phyloP scores from a whole-genome alignment of 2,329 filamentous ascomycete species.

The Neopestalotiopsis sp. region DNA sequence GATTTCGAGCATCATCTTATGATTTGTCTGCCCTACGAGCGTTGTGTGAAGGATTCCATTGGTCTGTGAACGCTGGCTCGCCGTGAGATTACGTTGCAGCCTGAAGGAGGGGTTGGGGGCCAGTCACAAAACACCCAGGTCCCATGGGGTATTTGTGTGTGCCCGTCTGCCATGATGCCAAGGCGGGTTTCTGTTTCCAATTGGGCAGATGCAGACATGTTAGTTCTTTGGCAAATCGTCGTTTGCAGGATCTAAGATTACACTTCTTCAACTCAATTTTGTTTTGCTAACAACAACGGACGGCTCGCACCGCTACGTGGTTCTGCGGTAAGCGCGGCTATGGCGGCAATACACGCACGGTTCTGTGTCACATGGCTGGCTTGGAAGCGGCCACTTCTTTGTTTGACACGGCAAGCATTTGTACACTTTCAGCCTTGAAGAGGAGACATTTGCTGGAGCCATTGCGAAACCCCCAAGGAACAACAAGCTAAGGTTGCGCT shows the following conservation, averaged over 20 bases:
- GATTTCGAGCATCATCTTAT: neutral
- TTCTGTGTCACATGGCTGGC: too few relatives aligned
- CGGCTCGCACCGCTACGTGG: neutral
- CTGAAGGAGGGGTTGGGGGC: neutral
- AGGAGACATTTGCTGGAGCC: too few relatives aligned
- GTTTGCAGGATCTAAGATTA: neutral
- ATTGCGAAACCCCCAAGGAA: too few relatives aligned
- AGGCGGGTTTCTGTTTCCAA: neutral
- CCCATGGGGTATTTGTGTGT: neutral
- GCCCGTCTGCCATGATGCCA: neutral
- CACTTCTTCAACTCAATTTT: neutral
- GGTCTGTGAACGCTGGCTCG: neutral
- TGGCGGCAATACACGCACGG: neutral
- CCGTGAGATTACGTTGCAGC: neutral
- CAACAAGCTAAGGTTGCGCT: too few relatives aligned
- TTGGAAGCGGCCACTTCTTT: too few relatives aligned
- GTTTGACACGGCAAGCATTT: too few relatives aligned
- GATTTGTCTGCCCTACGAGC: neutral
- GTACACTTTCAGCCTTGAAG: too few relatives aligned
- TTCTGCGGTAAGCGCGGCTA: neutral
- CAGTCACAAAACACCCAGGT: conserved; percentile 2
- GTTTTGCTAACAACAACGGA: neutral
- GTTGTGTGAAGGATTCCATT: neutral
- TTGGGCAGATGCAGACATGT: neutral
- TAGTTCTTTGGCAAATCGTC: neutral